Evolutionary conservation across 140 eudicot genomes (phyloP), one percentile per base, ranked within the genome.

Genomic region (Stevia rebaudiana): DNA sequence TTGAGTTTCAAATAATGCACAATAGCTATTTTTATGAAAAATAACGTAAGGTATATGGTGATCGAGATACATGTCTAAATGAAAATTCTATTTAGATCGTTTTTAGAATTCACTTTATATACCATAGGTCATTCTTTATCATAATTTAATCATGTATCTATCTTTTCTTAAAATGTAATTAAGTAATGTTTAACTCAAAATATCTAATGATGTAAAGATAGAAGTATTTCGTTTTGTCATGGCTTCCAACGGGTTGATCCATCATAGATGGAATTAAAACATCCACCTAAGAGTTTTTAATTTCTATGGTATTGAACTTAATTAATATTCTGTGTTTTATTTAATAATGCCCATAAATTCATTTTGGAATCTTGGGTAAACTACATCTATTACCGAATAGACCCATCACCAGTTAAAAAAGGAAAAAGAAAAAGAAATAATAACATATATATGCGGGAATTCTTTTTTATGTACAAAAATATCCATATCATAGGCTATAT

Each of bases 351-450:
- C 74, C 59, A 16, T 74, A 33, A 67, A 47, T 67, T 49, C 41
- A 17, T 47, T 40, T 66, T 59, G 24, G 11, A 18, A 37, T 31
- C 42, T 44, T 52, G 52, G 15, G 15, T 47, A 62, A 63, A 23
- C 43, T 55, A 43, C 72, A 73, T 73, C 54, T 41, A 73, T 64
- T 54, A 64, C 50, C 15, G 47, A 53, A 52, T 25, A 40, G 77
- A 52, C 65, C 37, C 30, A 53, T 21, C 50, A 40, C 56, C 30
- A 28, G 13, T 28, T 28, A 5, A 28, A 5, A 28, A 54, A 12
- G 28, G 7, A 54, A 25, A 24, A 43, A 43, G 6, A 24, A 43
- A 43, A 13, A 2, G 25, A 54, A 25, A 12, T 4, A 22, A 22
- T 21, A 23, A 52, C 35, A 52, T 23, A 23, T 12, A 16, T 11